phyloP scores from a whole-genome alignment of 2,329 filamentous ascomycete species.

The Ceratocystis alfenasii region DNA sequence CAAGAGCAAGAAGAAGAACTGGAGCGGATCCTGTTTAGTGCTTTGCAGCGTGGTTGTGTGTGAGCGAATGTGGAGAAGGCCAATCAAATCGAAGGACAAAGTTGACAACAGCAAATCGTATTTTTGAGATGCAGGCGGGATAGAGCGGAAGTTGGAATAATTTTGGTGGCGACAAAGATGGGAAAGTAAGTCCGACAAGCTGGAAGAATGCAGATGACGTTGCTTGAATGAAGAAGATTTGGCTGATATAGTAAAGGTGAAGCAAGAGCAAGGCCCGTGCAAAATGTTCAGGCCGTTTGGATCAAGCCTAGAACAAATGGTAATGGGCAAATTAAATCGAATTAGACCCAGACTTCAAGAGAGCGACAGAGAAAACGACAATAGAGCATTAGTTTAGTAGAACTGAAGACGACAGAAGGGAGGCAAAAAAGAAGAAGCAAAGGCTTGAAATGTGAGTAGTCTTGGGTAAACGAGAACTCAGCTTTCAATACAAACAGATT shows the following conservation, averaged over 20 bases:
- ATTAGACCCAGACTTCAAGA: no score
- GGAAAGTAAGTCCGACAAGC: neutral
- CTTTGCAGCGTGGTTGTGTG: neutral
- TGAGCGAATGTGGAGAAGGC: neutral
- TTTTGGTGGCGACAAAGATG: neutral
- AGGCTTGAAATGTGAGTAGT: neutral
- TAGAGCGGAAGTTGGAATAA: neutral
- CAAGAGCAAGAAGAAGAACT: neutral
- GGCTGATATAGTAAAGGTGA: neutral
- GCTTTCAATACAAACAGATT: constrained; percentile 1
- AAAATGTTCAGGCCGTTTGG: constrained; percentile 1
- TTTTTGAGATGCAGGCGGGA: neutral
- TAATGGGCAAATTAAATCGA: neutral
- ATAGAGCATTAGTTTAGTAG: neutral
- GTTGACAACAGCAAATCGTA: neutral
- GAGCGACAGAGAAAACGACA: no score
- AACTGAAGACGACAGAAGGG: constrained; percentile 2
- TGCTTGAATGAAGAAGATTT: neutral
- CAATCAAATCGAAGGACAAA: neutral
- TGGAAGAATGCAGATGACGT: constrained; percentile 3
- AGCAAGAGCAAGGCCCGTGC: neutral
- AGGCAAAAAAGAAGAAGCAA: neutral
- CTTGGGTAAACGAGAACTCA: constrained; percentile 4
- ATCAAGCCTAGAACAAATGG: neutral
- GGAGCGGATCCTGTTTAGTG: neutral